Evolutionary conservation across 345 rosid genomes (phyloP).

Genomic region (Anastatica hierochuntica): DNA sequence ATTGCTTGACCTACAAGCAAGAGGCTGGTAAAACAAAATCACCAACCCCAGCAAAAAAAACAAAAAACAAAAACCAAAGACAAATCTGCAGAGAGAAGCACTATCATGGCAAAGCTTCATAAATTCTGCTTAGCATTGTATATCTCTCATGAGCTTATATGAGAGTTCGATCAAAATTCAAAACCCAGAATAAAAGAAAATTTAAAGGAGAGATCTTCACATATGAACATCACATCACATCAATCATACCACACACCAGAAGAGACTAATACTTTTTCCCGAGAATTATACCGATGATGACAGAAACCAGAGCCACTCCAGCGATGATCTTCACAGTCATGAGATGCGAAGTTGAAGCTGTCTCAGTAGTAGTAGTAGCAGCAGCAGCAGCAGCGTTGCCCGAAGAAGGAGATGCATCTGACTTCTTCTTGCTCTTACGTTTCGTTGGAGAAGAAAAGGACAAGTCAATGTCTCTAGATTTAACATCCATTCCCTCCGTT

Average conservation of each 20-base stretch:
- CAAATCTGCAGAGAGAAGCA: constrained; percentile 17
- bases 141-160: constrained; percentile 6
- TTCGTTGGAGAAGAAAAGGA: constrained; percentile 45
- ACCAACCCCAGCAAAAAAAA: background rate
- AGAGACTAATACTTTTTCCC: constrained; percentile 64
- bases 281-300: constrained; percentile 60
- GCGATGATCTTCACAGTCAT: constrained; percentile 42
- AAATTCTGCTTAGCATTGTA: no score
- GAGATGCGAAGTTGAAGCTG: constrained; percentile 27
- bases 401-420: constrained; percentile 41
- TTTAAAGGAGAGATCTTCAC: constrained; percentile 5
- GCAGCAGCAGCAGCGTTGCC: constrained; percentile 3
- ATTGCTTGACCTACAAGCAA: constrained; percentile 26
- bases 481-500: constrained; percentile 19
- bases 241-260: constrained; percentile 3
- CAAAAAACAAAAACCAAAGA: background rate
- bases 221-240: constrained; percentile 18
- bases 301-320: constrained; percentile 65
- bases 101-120: no score
- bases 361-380: constrained; percentile 17
- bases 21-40: background rate
- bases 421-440: constrained; percentile 72
- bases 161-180: constrained; percentile 20
- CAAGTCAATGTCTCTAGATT: no score
- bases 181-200: background rate